Base-by-base conservation (phyloP, 2,329 filamentous ascomycete species). In the Fusarium sp. region DNA sequence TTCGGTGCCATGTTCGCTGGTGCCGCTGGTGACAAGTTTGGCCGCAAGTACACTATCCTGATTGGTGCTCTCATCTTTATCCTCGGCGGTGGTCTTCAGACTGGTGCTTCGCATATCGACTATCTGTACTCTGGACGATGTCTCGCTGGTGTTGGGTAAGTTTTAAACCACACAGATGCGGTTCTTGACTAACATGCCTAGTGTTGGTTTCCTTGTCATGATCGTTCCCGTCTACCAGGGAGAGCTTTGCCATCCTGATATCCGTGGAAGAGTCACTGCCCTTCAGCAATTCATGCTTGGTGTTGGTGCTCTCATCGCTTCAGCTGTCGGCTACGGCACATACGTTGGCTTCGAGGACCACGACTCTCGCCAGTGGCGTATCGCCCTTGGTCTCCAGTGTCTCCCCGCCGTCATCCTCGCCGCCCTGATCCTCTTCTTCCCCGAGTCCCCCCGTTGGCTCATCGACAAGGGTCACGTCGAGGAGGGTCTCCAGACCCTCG, bases 231-330 rank as follows among this genome's bases (percentile, higher is more conserved):
- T 95, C 0, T 96, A 95, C 80, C 94, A 95, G 80, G 93, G 92
- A 25, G 94, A 97, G 79, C 87, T 96, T 27, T 91, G 92, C 4
- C 94, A 96, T 80, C 94, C 94, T 2, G 89, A 88, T 67, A 96
- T 96, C 77, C 90, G 94, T 80, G 94, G 94, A 14, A 86, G 91
- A 71, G 88, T 97, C 35, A 95, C 93, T 0, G 89, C 90, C 33
- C 85, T 96, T 4, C 94, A 95, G 81, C 94, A 95, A 77, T 95
- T 95, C 79, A 95, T 95, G 93, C 81, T 96, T 61, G 94, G 93
- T 1, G 89, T 96, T 32, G 94, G 94, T 66, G 86, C 93, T 17
- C 87, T 97, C 2, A 84, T 91, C 17, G 94, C 94, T 0, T 87
- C 90, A 0, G 95, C 93, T 93, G 90, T 93, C 57, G 91, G 90